A percentile compares a stretch with the other conserved stretches of the same genome.
These are phyloP conservation scores for Cucumis melo DNA, from an alignment of 306 rosid species.

Conservation along the genomic window DNA sequence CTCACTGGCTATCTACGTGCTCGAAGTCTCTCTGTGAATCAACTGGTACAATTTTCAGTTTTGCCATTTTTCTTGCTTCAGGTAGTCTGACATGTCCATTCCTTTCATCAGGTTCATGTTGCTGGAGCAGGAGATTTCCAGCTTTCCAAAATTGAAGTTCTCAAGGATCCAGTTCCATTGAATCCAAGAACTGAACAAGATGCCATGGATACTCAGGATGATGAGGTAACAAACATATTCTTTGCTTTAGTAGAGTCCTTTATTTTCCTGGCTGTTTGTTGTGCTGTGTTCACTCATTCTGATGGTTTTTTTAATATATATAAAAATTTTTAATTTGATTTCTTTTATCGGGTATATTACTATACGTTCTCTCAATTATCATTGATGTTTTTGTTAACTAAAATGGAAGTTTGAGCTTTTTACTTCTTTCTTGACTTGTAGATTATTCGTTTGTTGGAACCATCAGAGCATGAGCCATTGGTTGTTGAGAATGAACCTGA, in stretches of 20 bases:
- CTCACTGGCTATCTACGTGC: constrained; percentile 72
- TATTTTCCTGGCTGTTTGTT: neutral
- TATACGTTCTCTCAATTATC: neutral
- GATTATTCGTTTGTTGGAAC: constrained; percentile 49
- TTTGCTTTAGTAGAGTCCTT: neutral
- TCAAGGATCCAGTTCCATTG: constrained; percentile 72
- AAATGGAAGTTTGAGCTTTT: neutral
- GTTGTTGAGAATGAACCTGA: constrained; percentile 71
- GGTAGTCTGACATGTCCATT: constrained; percentile 12
- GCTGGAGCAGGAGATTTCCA: constrained; percentile 96
- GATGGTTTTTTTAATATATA: neutral
- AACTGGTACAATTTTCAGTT: constrained; percentile 39
- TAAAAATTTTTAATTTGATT: neutral
- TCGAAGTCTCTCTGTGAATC: constrained; percentile 70
- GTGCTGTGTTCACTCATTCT: neutral
- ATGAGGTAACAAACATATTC: constrained; percentile 31
- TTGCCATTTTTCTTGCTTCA: constrained; percentile 14
- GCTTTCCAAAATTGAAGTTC: constrained; percentile 53
- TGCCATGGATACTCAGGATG: constrained; percentile 62
- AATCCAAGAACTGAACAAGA: constrained; percentile 55
- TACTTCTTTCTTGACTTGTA: neutral
- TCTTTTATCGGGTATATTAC: neutral
- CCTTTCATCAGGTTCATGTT: constrained; percentile 63
- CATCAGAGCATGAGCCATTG: constrained; percentile 56
- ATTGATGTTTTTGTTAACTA: neutral